Conservation (phyloP, 371 early-diverging fungal species). For the Mortierella sp. region DNA sequence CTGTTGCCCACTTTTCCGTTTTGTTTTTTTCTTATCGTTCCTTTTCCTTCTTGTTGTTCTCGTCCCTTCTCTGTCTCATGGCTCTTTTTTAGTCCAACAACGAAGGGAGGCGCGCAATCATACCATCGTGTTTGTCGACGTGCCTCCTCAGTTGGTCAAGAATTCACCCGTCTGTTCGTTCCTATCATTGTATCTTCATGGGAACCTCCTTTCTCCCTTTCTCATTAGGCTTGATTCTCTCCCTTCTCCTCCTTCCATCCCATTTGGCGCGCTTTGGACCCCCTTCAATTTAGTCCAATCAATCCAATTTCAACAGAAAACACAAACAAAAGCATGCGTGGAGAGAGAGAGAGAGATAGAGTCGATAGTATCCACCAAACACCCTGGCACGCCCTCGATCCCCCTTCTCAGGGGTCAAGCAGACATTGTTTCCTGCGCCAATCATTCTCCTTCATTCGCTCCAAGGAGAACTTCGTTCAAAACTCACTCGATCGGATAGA, state of each 20-base stretch:
- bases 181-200: neutral
- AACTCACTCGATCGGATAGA: slow-evolving; percentile 3
- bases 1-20: neutral
- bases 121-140: slow-evolving; percentile 11
- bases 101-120: slow-evolving; percentile 6
- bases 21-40: neutral
- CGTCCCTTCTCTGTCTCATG: neutral
- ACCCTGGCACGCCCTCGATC: slow-evolving; percentile 7
- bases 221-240: neutral
- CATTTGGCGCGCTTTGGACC: neutral
- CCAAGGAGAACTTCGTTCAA: too few relatives aligned
- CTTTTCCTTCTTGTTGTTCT: neutral
- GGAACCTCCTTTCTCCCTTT: neutral
- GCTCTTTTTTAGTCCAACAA: neutral
- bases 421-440: neutral
- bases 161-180: neutral
- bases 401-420: neutral
- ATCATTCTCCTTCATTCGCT: neutral
- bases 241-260: neutral
- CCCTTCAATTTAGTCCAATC: slow-evolving; percentile 2
- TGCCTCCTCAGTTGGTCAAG: slow-evolving; percentile 10
- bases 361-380: neutral
- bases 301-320: neutral
- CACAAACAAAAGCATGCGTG: neutral
- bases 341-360: too few relatives aligned